Base-by-base conservation (phyloP, 768 basidiomycete species). In the Hydnomerulius pinastri region DNA sequence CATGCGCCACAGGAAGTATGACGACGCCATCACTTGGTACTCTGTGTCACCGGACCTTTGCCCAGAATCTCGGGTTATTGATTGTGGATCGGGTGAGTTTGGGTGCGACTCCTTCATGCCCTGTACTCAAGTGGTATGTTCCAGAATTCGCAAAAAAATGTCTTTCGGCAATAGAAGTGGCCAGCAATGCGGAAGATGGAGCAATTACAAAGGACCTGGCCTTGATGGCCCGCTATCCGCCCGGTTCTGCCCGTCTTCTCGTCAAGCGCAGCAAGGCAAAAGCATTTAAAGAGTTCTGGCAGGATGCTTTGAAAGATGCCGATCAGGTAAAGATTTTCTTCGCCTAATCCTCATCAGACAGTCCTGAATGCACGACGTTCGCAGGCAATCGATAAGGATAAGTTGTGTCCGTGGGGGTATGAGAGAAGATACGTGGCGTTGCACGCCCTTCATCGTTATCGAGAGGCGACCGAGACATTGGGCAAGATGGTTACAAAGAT, bases 201-300 rank as follows among this genome's bases (percentile, higher is more conserved):
- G 9, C 25, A 6, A 38, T 21, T 29, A 17, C 28, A 38, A 17
- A 36, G 6, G 15, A 13, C 21, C 12, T 10, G 12, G 23, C 27
- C 7, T 23, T 28, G 15, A 29, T 23, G 8, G 36, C 35, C 11
- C 46, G 44, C n/a, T 17, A 27, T 27, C 42, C 40, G 18, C 37
- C 28, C 4, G 27, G 43, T 12, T 23, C 43, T 1, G 47, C 43
- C n/a, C 21, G 21, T 6, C 28, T 54, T 4, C 7, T 54, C 32
- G n/a, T 50, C 18, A 54, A 50, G 35, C 58, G 53, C 23, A 45
- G 56, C 25, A 25, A 55, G 17, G 53, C 48, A 23, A 29, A 48
- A 3, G 51, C 42, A 6, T 32, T 17, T 2, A 46, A 7, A 2
- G 45, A n/a, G 5, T 30, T 4, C 4, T 60, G 53, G 56, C 25